A percentile compares a stretch with the other conserved stretches of the same genome.
phyloP scores from a whole-genome alignment of 2,329 filamentous ascomycete genomes.

The Coccinonectria pachysandricola region DNA sequence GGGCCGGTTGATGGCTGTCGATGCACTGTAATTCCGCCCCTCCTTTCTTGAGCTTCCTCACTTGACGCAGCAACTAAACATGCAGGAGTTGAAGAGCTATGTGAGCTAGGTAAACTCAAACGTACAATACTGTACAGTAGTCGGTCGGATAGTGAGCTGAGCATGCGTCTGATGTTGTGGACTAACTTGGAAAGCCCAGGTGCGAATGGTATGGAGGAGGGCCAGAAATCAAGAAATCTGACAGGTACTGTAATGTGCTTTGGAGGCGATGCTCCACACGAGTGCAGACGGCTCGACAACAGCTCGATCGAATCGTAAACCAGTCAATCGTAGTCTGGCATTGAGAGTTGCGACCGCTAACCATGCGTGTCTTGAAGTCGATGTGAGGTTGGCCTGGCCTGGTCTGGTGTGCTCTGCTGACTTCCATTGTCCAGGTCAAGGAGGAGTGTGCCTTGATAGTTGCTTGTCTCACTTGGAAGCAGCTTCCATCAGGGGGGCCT shows the following conservation, averaged over 20 bases:
- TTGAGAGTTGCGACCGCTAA: conserved; percentile 8
- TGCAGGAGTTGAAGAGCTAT: not conserved
- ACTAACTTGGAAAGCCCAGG: no score
- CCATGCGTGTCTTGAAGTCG: conserved; percentile 10
- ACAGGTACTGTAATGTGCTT: conserved; percentile 10
- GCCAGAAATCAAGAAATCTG: conserved; percentile 7
- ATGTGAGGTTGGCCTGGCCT: conserved; percentile 4
- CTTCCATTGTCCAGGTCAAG: not conserved
- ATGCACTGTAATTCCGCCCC: no score
- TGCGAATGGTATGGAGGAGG: conserved; percentile 1
- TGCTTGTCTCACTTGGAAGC: no score
- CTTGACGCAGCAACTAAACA: not conserved
- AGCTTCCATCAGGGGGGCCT: no score
- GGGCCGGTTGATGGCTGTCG: not conserved
- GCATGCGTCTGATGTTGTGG: not conserved
- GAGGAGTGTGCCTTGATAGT: not conserved
- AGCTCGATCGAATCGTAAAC: no score
- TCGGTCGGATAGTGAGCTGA: not conserved
- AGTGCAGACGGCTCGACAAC: conserved; percentile 12
- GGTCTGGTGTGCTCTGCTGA: conserved; percentile 2
- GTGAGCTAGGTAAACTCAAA: not conserved
- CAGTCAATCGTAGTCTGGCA: conserved; percentile 5
- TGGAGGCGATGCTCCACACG: conserved; percentile 12
- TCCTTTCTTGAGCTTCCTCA: not conserved
- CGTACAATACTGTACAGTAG: no score